Base-by-base conservation (phyloP, 148 eudicot genomes). In the Pharnaceum exiguum region DNA sequence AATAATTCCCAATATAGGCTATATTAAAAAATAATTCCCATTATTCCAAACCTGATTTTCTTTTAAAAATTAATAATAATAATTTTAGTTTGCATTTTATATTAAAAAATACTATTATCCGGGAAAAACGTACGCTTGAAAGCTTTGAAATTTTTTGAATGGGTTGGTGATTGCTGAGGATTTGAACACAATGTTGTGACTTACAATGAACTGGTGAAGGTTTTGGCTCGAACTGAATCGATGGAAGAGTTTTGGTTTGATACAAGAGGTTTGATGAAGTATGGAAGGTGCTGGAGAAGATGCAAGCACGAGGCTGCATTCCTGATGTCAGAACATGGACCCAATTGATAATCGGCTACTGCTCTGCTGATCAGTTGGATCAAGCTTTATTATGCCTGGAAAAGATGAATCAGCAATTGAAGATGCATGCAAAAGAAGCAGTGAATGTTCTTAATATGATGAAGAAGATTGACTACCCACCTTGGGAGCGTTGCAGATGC, bases 321-420 rank as follows among this genome's bases (percentile, higher is more conserved):
- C 99, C 96, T 4, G 96, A 94, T 57, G 26, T 89, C 52, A 89
- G 76, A 70, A 89, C 99, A 13, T 94, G 96, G 96, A 94, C 95
- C 1, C 78, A 86, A 59, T 61, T 94, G 60, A 78, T 94, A 46
- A 67, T 78, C 71, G 89, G 89, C 57, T 78, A 79, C 63, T 79
- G 83, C 74, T 47, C 22, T 3, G 89, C 83, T 26, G 67, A 71
- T 60, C 83, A 72, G 62, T 51, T 86, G 3, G 89, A 83, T 35
- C 63, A 77, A 47, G 99, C 99, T 1, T 53, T 86, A 62, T 7
- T 63, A 30, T 73, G 62, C 58, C 80, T 82, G 24, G 70, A 75
- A 10, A 74, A 70, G 38, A 84, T 94, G 99, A 70, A 67, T 51
- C 91, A 71, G 39, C 82, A 80, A 52, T 8, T 71, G 18, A 72